Evolutionary conservation across 2,329 filamentous ascomycete genomes (phyloP).

Genomic region (Nectriaceae sp.): DNA sequence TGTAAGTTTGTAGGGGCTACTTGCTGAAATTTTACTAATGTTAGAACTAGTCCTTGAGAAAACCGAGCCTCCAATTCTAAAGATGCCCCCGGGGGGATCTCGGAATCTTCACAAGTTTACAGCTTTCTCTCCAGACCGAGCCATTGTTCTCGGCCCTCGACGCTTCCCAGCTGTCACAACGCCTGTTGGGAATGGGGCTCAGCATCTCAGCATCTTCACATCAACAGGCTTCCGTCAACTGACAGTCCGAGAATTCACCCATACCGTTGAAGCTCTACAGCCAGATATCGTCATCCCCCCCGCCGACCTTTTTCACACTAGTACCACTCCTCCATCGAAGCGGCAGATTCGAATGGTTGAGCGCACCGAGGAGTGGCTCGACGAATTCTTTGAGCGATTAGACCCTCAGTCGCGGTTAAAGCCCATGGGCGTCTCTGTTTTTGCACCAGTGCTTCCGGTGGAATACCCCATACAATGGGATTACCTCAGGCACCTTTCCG

Average conservation of each 20-base stretch:
- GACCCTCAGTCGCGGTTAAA: conserved; percentile 28
- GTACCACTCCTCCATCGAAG: conserved; percentile 64
- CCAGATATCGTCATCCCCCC: conserved; percentile 82
- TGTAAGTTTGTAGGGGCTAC: conserved; percentile 59
- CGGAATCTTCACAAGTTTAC: conserved; percentile 76
- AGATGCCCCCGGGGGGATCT: conserved; percentile 40
- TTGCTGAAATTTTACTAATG: conserved; percentile 5
- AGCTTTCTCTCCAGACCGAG: conserved; percentile 63
- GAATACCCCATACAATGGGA: conserved; percentile 74
- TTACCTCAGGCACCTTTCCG: conserved; percentile 73
- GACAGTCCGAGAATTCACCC: conserved; percentile 67
- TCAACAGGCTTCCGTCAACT: conserved; percentile 82
- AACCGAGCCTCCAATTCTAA: conserved; percentile 51
- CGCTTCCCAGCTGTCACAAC: conserved; percentile 74
- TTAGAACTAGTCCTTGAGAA: conserved; percentile 55
- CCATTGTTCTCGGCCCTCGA: conserved; percentile 76
- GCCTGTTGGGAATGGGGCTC: conserved; percentile 70
- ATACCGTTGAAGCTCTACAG: conserved; percentile 62
- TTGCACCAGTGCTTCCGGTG: conserved; percentile 74
- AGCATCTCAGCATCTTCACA: conserved; percentile 76
- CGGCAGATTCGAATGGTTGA: conserved; percentile 82
- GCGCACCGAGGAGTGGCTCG: conserved; percentile 80
- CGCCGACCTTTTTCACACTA: conserved; percentile 64
- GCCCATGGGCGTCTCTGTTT: conserved; percentile 45
- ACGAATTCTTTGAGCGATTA: conserved; percentile 58